Conservation (phyloP, 2,329 filamentous ascomycete species). For the Colletotrichum truncatum region DNA sequence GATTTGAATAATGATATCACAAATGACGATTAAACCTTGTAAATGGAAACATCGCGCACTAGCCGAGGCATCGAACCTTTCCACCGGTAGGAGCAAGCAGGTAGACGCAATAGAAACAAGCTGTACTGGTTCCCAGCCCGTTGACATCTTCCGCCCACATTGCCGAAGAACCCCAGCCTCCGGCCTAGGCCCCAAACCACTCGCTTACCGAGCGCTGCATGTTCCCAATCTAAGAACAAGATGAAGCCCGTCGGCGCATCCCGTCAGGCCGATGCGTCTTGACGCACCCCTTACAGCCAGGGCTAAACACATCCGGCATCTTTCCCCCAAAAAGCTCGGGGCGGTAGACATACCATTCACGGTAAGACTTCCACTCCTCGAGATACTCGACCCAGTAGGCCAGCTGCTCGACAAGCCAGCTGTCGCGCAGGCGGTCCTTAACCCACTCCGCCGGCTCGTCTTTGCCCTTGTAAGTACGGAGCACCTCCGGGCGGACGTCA, state of each 20-base stretch:
- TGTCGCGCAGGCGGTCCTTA: constrained; percentile 27
- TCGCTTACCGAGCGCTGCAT: too few species aligned
- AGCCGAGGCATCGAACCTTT: not conserved
- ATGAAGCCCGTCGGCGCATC: constrained; percentile 19
- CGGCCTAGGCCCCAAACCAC: too few species aligned
- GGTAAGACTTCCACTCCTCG: constrained; percentile 32
- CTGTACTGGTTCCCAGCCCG: constrained; percentile 7
- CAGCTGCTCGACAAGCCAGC: constrained; percentile 33
- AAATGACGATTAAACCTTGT: constrained; percentile 2
- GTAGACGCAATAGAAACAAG: not conserved
- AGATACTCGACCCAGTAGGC: constrained; percentile 32
- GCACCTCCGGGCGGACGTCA: constrained; percentile 28
- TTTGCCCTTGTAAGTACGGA: not conserved
- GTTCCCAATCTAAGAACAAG: constrained; percentile 1
- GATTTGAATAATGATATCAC: not conserved
- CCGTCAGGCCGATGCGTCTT: constrained; percentile 26
- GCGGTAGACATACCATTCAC: constrained; percentile 31
- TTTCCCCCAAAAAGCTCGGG: constrained; percentile 26
- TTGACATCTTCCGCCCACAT: constrained; percentile 1
- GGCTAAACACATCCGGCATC: constrained; percentile 27
- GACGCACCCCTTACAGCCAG: constrained; percentile 24
- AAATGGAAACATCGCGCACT: not conserved
- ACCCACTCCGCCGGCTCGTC: constrained; percentile 19
- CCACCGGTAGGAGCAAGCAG: not conserved
- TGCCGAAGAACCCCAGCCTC: too few species aligned